Conservation (phyloP, 1,284 basidiomycete genomes). For the Prillingera fragicola region DNA sequence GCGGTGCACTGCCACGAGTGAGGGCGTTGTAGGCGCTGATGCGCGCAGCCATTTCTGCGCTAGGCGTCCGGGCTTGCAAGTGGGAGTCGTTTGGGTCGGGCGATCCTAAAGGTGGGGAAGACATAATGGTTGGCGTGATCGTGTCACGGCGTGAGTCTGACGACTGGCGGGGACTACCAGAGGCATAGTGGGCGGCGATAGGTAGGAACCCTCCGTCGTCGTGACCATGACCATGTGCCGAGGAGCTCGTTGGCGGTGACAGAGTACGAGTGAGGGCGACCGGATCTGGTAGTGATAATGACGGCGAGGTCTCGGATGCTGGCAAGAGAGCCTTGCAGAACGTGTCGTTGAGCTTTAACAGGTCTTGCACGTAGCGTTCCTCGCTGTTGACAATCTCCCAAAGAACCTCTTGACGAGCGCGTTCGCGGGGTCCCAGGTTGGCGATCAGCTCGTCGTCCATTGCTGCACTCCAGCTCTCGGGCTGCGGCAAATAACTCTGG, state of each 20-base stretch:
- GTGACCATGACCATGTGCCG: constrained; percentile 3
- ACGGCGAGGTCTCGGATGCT: constrained; percentile 55
- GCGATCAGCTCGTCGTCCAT: constrained; percentile 91
- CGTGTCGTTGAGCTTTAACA: constrained; percentile 83
- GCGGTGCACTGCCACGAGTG: constrained; percentile 34
- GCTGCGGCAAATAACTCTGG: constrained; percentile 51
- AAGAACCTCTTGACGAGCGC: constrained; percentile 91
- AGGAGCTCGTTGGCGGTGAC: constrained; percentile 17
- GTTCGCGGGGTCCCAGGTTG: constrained; percentile 84
- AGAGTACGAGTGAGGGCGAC: constrained; percentile 24
- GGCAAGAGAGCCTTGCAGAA: constrained; percentile 88
- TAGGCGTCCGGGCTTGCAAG: too few species aligned
- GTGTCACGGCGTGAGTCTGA: constrained; percentile 10
- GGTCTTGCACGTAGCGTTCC: constrained; percentile 89
- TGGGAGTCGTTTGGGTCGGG: too few species aligned
- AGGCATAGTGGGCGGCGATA: constrained; percentile 86
- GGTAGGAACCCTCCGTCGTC: constrained; percentile 58
- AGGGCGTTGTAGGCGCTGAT: constrained; percentile 31
- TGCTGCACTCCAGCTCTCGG: constrained; percentile 89
- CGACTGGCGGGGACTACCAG: constrained; percentile 55
- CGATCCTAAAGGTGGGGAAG: too few species aligned
- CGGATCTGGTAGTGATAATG: constrained; percentile 49
- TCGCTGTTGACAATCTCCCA: constrained; percentile 98
- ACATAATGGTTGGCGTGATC: too few species aligned
- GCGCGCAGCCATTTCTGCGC: background rate